phyloP scores from a whole-genome alignment of 805 yeast genomes.

The Phaffomyces opuntiae region DNA sequence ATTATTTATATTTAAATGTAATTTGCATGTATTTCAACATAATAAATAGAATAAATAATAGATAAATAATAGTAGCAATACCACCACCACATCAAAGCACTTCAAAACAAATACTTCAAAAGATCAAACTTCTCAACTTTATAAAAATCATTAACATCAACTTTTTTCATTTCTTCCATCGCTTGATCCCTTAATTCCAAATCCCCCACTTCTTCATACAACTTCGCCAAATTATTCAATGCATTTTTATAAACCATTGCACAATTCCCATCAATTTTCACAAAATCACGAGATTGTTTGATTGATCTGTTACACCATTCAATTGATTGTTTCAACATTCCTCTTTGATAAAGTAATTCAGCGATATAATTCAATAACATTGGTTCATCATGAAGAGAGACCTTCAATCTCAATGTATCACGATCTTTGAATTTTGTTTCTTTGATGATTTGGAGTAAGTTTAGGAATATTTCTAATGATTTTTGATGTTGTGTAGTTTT shows the following conservation, averaged over 20 bases:
- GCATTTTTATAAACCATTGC: constrained; percentile 34
- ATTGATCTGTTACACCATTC: constrained; percentile 30
- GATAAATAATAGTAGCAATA: no score
- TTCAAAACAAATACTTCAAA: no score
- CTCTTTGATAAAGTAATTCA: constrained; percentile 34
- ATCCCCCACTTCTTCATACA: constrained; percentile 15
- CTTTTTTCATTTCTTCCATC: neutral
- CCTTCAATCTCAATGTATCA: neutral
- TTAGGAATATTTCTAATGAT: constrained; percentile 30
- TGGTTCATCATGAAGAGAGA: constrained; percentile 22
- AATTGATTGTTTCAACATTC: constrained; percentile 28
- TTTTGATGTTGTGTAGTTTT: constrained; percentile 11
- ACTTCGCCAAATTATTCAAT: constrained; percentile 24
- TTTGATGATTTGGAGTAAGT: constrained; percentile 19
- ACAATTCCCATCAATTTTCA: constrained; percentile 26
- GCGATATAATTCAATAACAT: constrained; percentile 35
- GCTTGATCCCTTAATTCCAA: constrained; percentile 1
- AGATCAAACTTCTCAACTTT: no score
- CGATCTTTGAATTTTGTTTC: neutral
- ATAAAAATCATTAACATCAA: no score
- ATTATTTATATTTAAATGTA: no score
- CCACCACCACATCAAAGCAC: no score
- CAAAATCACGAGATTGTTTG: constrained; percentile 28
- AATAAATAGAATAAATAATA: no score
- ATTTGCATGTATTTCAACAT: no score